Evolutionary conservation across 176 grass and related monocot species (phyloP).

Genomic region (Secale cereale): DNA sequence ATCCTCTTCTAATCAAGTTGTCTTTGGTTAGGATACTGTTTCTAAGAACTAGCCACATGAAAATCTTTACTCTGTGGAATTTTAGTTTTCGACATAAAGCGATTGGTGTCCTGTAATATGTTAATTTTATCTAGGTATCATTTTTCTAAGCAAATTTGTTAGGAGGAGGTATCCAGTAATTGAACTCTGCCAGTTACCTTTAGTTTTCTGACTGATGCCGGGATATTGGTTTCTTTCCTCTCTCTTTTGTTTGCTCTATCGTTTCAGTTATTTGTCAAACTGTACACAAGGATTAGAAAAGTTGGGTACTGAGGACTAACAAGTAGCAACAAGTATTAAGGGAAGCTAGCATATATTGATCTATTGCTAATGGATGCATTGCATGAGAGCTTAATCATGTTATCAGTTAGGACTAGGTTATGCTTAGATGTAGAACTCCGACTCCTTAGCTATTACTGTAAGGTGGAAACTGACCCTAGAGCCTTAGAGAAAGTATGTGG

Average conservation of each 20-base stretch:
- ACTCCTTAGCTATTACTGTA: background rate
- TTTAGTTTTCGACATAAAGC: no score
- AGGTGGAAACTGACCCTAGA: background rate
- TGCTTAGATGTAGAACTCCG: background rate
- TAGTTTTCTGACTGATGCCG: background rate
- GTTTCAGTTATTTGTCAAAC: background rate
- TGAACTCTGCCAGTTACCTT: background rate
- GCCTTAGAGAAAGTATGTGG: background rate
- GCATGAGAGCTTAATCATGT: conserved; percentile 20
- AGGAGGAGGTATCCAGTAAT: background rate
- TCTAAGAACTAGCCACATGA: no score
- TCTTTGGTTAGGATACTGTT: no score
- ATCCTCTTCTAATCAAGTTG: no score
- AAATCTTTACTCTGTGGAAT: no score
- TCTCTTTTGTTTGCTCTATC: background rate
- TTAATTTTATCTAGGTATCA: background rate
- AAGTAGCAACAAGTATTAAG: background rate
- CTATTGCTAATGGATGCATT: background rate
- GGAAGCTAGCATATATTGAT: background rate
- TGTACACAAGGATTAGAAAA: background rate
- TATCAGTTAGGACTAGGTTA: background rate
- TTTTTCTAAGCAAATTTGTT: background rate
- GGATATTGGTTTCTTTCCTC: background rate
- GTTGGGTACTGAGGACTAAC: background rate
- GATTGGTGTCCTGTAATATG: background rate